Base-by-base conservation (phyloP, 1,139 yeast species). In the Suhomyces anneliseae region DNA sequence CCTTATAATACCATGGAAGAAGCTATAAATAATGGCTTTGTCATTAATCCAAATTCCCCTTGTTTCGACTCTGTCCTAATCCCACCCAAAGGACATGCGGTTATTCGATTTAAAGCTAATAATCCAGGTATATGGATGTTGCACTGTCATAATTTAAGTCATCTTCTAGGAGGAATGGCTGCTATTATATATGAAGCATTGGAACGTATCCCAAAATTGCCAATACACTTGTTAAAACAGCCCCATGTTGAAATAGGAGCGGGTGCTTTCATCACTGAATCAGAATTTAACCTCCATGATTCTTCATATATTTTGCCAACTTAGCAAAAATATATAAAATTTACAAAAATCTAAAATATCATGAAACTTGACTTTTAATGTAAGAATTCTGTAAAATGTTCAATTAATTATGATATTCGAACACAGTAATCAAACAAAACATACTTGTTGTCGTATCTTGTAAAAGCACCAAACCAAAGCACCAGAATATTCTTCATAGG, bases 61-160 rank as follows among this genome's bases (percentile, higher is more conserved):
- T 56, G 55, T 29, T 58, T 62, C 27, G 72, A 68, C 46, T 62
- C 64, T 39, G 59, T 61, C 1, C 52, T 62, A 27, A 55, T 64
- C 3, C 62, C 65, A 1, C 62, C 67, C 6, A 61, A 64, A 0
- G 69, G 70, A 2, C 68, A 65, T 47, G 60, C 61, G 0, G 66
- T 65, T 2, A 45, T 62, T 6, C 47, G 74, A 36, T 57, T 68
- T 61, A 32, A 31, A 9, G 54, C 55, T 4, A 38, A 50, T 36
- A 50, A 52, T 11, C 55, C 55, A 6, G 55, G 55, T 3, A 48
- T 50, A 10, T 52, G 55, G 55, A 54, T 70, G 40, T 44, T 71
- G 34, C 76, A 71, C 48, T 71, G 76, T 48, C 76, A 71, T 48
- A 67, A 69, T 42, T 58, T 68, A 10, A 66, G 69, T 32, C 76